Evolutionary conservation across 2,329 filamentous ascomycete genomes (phyloP).

Genomic region (Penicillium sp.): DNA sequence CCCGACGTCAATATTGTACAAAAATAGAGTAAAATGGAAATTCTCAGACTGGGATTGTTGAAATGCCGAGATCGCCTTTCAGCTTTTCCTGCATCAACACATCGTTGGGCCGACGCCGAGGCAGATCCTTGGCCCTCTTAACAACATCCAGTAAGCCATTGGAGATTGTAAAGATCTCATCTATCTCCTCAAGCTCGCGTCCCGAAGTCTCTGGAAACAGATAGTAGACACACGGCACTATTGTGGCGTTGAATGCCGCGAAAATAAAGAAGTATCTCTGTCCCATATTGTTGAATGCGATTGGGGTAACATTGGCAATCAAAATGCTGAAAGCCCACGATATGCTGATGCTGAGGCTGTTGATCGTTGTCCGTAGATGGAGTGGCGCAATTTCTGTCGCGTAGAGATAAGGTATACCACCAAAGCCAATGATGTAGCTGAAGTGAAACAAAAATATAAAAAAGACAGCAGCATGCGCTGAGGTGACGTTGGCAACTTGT

Average conservation of each 20-base stretch:
- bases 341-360: constrained; percentile 28
- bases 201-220: constrained; percentile 28
- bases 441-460: constrained; percentile 31
- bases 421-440: constrained; percentile 28
- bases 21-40: not conserved
- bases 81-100: not conserved
- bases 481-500: constrained; percentile 13
- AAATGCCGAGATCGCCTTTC: not conserved
- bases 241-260: constrained; percentile 22
- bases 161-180: constrained; percentile 24
- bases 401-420: constrained; percentile 30
- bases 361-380: constrained; percentile 28
- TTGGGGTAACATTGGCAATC: constrained; percentile 25
- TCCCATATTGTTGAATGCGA: constrained; percentile 25
- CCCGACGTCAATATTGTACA: not conserved
- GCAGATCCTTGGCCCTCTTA: constrained; percentile 17
- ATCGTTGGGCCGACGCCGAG: constrained; percentile 8
- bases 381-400: constrained; percentile 26
- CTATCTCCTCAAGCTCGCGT: constrained; percentile 28
- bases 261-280: constrained; percentile 27
- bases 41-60: not conserved
- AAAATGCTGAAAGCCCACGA: constrained; percentile 26
- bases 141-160: constrained; percentile 17
- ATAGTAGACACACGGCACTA: constrained; percentile 23
- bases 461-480: constrained; percentile 24